Conservation (phyloP, 1,139 yeast species). For the Pichia sp. region DNA sequence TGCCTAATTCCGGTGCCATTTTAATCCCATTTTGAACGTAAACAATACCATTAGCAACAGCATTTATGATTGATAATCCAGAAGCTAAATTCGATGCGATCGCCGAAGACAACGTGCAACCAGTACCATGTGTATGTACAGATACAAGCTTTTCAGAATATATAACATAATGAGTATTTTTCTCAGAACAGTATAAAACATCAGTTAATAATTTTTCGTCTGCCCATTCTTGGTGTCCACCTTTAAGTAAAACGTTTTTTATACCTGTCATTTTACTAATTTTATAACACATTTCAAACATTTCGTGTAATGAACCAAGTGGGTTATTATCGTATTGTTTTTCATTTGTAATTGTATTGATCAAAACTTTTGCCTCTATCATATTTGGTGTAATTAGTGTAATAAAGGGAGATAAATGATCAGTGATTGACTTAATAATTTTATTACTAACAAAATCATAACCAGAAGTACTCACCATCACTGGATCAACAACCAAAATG, state of each 20-base stretch:
- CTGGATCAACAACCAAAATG: constrained; percentile 14
- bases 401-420: background rate
- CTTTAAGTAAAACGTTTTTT: constrained; percentile 14
- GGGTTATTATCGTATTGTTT: background rate
- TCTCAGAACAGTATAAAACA: constrained; percentile 47
- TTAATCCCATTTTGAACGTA: constrained; percentile 65
- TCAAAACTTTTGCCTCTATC: constrained; percentile 11
- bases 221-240: constrained; percentile 17
- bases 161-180: constrained; percentile 37
- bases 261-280: constrained; percentile 8
- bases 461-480: constrained; percentile 16
- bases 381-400: constrained; percentile 13
- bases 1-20: constrained; percentile 23
- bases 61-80: constrained; percentile 37
- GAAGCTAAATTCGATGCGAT: constrained; percentile 71
- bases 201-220: constrained; percentile 13
- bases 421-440: background rate
- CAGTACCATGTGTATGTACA: constrained; percentile 78
- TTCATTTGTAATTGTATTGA: constrained; percentile 4
- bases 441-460: constrained; percentile 5
- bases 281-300: constrained; percentile 5
- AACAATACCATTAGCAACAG: constrained; percentile 53
- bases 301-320: constrained; percentile 3
- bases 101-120: constrained; percentile 81
- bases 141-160: constrained; percentile 46